Conservation (phyloP, 169 alveolate species). For the Plasmodium billcollinsi region DNA sequence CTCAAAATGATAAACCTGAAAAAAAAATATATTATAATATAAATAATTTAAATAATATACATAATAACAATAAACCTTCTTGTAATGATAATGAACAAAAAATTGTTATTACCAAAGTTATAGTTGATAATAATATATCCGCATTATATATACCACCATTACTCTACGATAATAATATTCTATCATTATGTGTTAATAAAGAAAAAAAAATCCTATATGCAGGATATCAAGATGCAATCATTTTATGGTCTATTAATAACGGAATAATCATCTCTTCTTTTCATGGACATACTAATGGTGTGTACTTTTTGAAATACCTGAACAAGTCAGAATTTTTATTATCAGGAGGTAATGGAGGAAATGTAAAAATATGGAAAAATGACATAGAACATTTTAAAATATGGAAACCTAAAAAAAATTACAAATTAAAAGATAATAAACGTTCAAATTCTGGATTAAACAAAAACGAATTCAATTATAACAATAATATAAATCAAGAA, state of each 20-base stretch:
- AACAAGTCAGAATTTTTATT: constrained; percentile 49
- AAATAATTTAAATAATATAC: no score
- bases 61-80: no score
- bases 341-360: constrained; percentile 74
- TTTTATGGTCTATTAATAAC: constrained; percentile 57
- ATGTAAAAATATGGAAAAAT: constrained; percentile 70
- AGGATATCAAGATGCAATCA: constrained; percentile 72
- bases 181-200: constrained; percentile 56
- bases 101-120: constrained; percentile 12
- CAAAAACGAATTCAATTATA: neutral
- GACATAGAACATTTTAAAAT: constrained; percentile 62
- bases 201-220: constrained; percentile 66
- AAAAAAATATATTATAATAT: neutral
- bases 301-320: constrained; percentile 44
- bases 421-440: constrained; percentile 8
- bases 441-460: neutral
- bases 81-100: neutral
- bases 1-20: neutral
- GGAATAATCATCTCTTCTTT: constrained; percentile 62
- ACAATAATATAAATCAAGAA: neutral
- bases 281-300: constrained; percentile 77
- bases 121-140: constrained; percentile 61
- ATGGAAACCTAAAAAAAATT: constrained; percentile 62
- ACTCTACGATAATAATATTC: constrained; percentile 35
- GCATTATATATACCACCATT: constrained; percentile 69